Percentiles rank a stretch among this genome's conserved stretches.
Evolutionary conservation across 352 stramenopile species (phyloP).

Genomic region (Pythium oligandrum): DNA sequence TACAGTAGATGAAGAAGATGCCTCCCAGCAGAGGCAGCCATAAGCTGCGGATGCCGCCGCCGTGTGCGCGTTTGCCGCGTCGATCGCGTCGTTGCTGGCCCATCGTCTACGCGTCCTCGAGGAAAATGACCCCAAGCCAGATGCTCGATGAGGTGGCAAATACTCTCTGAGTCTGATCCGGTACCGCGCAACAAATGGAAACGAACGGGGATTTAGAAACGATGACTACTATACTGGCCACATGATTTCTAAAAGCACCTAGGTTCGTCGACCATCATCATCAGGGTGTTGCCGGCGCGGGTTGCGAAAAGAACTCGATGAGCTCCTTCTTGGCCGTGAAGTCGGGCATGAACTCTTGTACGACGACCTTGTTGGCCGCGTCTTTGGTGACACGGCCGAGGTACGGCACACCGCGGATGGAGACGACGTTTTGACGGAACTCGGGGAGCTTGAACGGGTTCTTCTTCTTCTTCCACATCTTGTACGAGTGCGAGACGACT

Average conservation of each 20-base stretch:
- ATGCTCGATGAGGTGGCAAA: too few species aligned
- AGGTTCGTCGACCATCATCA: too few species aligned
- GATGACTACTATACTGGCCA: too few species aligned
- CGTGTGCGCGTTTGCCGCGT: conserved; percentile 5
- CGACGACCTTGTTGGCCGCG: conserved; percentile 28
- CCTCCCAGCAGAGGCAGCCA: conserved; percentile 21
- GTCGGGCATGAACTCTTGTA: conserved; percentile 43
- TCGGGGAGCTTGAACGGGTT: conserved; percentile 62
- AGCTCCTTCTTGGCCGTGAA: conserved; percentile 37
- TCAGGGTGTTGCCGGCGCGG: too few species aligned
- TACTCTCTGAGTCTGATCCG: too few species aligned
- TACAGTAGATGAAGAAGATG: conserved; percentile 31
- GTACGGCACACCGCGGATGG: conserved; percentile 64
- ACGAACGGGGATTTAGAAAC: too few species aligned
- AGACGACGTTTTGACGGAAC: conserved; percentile 50
- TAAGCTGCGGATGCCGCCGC: conserved; percentile 8
- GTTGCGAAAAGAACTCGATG: conserved; percentile 29
- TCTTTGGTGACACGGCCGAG: conserved; percentile 40
- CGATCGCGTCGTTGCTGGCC: conserved; percentile 12
- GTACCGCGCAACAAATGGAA: too few species aligned
- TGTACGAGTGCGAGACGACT: conserved; percentile 45
- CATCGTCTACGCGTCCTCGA: conserved; percentile 1
- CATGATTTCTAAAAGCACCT: too few species aligned
- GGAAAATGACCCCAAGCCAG: too few species aligned
- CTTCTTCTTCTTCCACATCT: conserved; percentile 73